Conservation (phyloP, 257 asterid species). For the Solanum clarkiae region DNA sequence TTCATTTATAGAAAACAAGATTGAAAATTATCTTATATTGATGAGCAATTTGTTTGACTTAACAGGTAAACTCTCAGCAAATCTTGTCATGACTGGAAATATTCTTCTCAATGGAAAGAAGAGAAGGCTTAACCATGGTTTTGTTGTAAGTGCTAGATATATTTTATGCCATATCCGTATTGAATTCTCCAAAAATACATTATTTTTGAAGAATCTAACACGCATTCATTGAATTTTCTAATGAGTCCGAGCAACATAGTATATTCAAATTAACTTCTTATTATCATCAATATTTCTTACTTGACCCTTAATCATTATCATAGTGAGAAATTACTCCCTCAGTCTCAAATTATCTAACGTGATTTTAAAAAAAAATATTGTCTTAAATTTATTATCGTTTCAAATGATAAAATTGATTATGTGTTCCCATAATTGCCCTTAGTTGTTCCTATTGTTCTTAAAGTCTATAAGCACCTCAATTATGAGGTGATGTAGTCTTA, state of each 20-base stretch:
- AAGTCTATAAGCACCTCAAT: neutral
- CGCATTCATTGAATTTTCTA: too few species aligned
- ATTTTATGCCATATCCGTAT: too few species aligned
- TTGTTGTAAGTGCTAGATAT: slow-evolving; percentile 28
- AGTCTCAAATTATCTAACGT: neutral
- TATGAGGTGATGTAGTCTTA: neutral
- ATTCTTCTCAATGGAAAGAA: slow-evolving; percentile 57
- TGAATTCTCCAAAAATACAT: too few species aligned
- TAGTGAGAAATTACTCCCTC: too few species aligned
- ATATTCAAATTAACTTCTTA: neutral
- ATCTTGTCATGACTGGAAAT: slow-evolving; percentile 56
- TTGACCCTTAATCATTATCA: neutral
- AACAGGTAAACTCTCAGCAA: slow-evolving; percentile 65
- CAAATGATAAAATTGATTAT: too few species aligned
- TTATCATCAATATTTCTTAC: neutral
- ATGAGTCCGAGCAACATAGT: too few species aligned
- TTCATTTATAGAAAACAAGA: neutral
- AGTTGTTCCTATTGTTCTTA: neutral
- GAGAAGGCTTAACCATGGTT: slow-evolving; percentile 32
- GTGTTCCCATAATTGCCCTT: neutral
- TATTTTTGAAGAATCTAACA: too few species aligned
- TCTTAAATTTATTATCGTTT: neutral
- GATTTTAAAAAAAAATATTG: neutral
- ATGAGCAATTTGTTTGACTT: neutral
- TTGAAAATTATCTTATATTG: neutral